Evolutionary conservation across 2,329 filamentous ascomycete species (phyloP), one percentile per base, ranked within the genome.

Genomic region (Leptodontidium sp.): DNA sequence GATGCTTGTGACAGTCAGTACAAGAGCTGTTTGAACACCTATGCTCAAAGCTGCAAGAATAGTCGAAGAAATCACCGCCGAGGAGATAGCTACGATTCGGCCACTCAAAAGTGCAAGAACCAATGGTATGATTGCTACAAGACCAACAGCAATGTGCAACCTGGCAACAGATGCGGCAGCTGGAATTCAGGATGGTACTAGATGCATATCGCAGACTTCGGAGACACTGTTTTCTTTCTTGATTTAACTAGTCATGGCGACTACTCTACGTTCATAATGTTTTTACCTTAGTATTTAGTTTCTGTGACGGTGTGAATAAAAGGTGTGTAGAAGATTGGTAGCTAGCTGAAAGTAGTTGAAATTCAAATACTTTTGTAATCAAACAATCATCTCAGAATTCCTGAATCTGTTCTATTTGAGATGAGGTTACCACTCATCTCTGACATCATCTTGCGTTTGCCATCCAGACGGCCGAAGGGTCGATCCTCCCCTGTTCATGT

Each of bases 1-100:
- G 84, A 85, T 71, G 85, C 86, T 38, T 88, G 86, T 80, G 81
- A 84, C 77, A 79, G 80, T 63, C 86, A 88, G 80, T 85, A 83
- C 76, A 75, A 82, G 45, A 77, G 82, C 65, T 88, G 86, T 75
- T 73, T 81, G 29, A 76, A 76, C 50, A 82, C 82, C 49, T 88
- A 88, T 73, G 84, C 82, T 67, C 75, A 85, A 77, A 81, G 83
- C 52, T 87, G 85, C 79, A 79, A 80, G 73, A 72, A 73, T 65
- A 76, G 74, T 68, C 68, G 66, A 68, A 72, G 73, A 8, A 55
- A 55, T 6, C 3, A 32, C 2, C 32, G 32, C 50, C 57, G 55
- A 61, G 74, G 76, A 5, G 74, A 77, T 61, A 72, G 64, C 8
- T 77, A 75, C 58, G 68, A 61, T 11, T 70, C 66, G 11, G 82